phyloP scores from a whole-genome alignment of 148 eudicot genomes.

The Amaranthus cruentus region DNA sequence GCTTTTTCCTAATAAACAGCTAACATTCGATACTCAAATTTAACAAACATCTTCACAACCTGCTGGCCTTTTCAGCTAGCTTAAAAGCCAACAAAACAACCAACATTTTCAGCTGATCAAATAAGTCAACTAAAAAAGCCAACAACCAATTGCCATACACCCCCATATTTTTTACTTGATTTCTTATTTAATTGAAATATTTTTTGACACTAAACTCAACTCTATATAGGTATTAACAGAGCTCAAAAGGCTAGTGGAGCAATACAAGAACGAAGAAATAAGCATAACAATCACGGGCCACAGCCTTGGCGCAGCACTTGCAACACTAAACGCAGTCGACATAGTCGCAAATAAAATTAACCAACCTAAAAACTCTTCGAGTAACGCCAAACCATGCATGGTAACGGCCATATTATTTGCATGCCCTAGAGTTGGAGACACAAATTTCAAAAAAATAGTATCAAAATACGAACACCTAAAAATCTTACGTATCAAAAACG shows the following conservation, averaged over 20 bases:
- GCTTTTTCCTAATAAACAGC: no score
- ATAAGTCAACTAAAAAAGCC: no score
- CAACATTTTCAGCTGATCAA: no score
- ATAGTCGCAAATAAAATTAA: slow-evolving; percentile 22
- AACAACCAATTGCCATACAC: no score
- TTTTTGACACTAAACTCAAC: background rate
- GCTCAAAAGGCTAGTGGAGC: slow-evolving; percentile 36
- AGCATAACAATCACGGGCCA: slow-evolving; percentile 60
- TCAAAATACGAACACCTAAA: slow-evolving; percentile 25
- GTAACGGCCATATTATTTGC: slow-evolving; percentile 35
- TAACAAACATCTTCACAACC: no score
- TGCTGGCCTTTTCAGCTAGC: no score
- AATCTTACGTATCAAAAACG: slow-evolving; percentile 41
- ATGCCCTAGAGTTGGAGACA: slow-evolving; percentile 63
- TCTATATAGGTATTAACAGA: slow-evolving; percentile 34
- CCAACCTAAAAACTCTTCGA: slow-evolving; percentile 3
- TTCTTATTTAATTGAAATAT: background rate
- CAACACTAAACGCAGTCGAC: slow-evolving; percentile 46
- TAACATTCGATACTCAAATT: no score
- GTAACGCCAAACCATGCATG: slow-evolving; percentile 10
- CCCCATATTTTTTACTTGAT: no score
- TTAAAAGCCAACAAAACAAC: no score
- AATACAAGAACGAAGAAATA: slow-evolving; percentile 47
- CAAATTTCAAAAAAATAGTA: slow-evolving; percentile 31
- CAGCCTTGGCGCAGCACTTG: slow-evolving; percentile 56